Evolutionary conservation across 371 early-diverging fungal genomes (phyloP).

Genomic region (Dichotomocladium elegans): DNA sequence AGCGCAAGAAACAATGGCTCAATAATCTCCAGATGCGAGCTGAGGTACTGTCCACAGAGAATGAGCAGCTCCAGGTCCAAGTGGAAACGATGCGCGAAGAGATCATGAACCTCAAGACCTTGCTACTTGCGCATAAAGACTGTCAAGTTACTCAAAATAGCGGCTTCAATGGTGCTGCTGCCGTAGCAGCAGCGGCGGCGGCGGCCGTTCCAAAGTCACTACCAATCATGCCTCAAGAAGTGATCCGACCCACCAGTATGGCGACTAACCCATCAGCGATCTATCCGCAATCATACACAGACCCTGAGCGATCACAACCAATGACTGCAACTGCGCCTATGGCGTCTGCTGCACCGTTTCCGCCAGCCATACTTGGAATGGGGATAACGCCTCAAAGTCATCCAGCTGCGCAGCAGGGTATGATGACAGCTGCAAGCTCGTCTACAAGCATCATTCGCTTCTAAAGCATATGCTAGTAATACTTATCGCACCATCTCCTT

Average conservation of each 20-base stretch:
- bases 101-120: slow-evolving; percentile 68
- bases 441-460: slow-evolving; percentile 12
- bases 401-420: background rate
- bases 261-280: background rate
- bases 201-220: slow-evolving; percentile 5
- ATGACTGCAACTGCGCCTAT: background rate
- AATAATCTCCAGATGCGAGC: slow-evolving; percentile 74
- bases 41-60: slow-evolving; percentile 67
- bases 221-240: slow-evolving; percentile 14
- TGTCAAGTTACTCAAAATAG: slow-evolving; percentile 71
- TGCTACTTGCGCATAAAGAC: slow-evolving; percentile 74
- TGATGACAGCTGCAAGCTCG: slow-evolving; percentile 7
- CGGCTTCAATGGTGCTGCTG: slow-evolving; percentile 28
- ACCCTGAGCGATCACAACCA: background rate
- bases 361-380: background rate
- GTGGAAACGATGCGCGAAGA: slow-evolving; percentile 67
- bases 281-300: background rate
- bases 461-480: background rate
- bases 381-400: background rate
- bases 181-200: background rate
- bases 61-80: slow-evolving; percentile 68
- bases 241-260: slow-evolving; percentile 4
- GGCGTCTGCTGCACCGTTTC: slow-evolving; percentile 5
- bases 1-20: slow-evolving; percentile 87
- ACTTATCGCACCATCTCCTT: background rate